A percentile compares a stretch with the other conserved stretches of the same genome.
These are phyloP conservation scores for Aspergillus novoparasiticus DNA, from an alignment of 2,329 filamentous ascomycete genomes.

Conservation along the genomic window DNA sequence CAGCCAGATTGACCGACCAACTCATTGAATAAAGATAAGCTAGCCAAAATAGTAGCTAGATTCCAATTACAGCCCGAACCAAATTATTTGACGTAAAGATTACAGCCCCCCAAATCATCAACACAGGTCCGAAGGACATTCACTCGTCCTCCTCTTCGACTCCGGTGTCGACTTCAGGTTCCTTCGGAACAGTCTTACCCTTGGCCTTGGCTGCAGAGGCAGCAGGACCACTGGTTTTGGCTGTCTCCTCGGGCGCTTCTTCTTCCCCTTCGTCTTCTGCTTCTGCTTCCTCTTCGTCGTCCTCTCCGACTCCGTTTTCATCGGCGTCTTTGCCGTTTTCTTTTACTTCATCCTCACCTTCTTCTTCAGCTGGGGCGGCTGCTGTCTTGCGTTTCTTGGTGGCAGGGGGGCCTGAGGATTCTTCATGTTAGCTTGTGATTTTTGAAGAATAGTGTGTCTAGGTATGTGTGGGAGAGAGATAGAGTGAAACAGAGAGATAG, in stretches of 20 bases:
- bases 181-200: conserved; percentile 32
- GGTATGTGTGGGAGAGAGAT: background rate
- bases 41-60: background rate
- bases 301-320: conserved; percentile 20
- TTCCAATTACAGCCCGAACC: background rate
- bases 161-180: conserved; percentile 38
- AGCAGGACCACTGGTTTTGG: conserved; percentile 36
- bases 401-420: conserved; percentile 25
- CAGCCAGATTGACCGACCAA: background rate
- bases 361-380: conserved; percentile 22
- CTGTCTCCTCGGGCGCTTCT: conserved; percentile 32
- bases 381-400: conserved; percentile 36
- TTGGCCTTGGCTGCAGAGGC: conserved; percentile 37
- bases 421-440: background rate
- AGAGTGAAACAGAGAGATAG: background rate
- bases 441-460: background rate
- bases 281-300: conserved; percentile 18
- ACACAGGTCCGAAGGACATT: background rate
- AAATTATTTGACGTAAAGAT: background rate
- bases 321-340: conserved; percentile 24
- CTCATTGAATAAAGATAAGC: background rate
- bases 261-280: conserved; percentile 25
- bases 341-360: conserved; percentile 15
- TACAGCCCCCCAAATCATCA: background rate
- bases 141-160: conserved; percentile 32